Evolutionary conservation across 768 basidiomycete genomes (phyloP), one percentile per base, ranked within the genome.

Genomic region (Russula virescens): DNA sequence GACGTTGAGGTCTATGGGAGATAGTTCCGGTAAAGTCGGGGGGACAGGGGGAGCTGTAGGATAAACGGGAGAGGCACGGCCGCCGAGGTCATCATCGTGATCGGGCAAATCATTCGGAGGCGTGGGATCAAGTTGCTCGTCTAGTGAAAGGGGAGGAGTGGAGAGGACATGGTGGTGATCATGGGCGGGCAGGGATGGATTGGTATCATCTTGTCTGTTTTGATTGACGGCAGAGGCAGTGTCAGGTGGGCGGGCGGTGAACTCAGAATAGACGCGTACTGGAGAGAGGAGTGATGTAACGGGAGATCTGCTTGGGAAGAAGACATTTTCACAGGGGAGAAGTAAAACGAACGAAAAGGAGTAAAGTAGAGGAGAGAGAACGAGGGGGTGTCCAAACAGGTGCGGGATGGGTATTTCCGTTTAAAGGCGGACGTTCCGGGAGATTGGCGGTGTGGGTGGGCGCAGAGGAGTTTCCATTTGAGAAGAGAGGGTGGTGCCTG

Each of bases 261-360:
- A 61, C 38, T 61, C 52, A 42, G 13, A 61, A 23, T 61, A 55
- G 60, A 55, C 52, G 53, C 60, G 53, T 61, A 61, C 60, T 61
- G 21, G 9, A n/a, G n/a, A n/a, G n/a, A 18, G 3, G 42, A 52
- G 34, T 16, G 51, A 61, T 61, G 60, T 55, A 61, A 61, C 43
- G 60, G 28, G 28, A 50, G 60, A 55, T 61, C 60, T 42, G 18
- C 53, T 43, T 55, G 45, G 46, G 54, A 61, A 55, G 60, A 61
- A 55, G 60, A 61, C 60, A 61, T 60, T 53, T 45, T 31, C 8
- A 31, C 31, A 31, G 31, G 31, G 31, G 31, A 31, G 19, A 21
- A n/a, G 28, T 9, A n/a, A 25, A 51, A 26, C 25, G 4, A 21
- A 7, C 2, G 1, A 52, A 48, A 23, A n/a, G 38, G 48, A 38